phyloP scores from a whole-genome alignment of 306 rosid species.

The Fragaria iinumae region DNA sequence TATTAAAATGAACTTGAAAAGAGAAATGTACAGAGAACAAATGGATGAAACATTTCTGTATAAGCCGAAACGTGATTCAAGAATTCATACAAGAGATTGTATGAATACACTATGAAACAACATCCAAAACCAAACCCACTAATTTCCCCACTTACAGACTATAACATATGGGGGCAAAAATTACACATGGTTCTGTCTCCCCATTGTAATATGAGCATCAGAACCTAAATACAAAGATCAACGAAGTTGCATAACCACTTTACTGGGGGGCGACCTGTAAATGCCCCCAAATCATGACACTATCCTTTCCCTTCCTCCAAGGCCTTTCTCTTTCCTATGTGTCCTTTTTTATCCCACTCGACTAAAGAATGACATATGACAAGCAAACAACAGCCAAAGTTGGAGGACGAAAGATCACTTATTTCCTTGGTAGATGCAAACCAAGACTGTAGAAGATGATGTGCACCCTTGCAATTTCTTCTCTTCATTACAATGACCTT shows the following conservation, averaged over 20 bases:
- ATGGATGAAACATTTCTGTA: conserved; percentile 41
- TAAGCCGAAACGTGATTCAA: conserved; percentile 64
- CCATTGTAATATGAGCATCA: conserved; percentile 40
- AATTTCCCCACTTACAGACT: conserved; percentile 38
- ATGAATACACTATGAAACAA: conserved; percentile 44
- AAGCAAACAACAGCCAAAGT: conserved; percentile 38
- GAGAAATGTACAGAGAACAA: conserved; percentile 11
- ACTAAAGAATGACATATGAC: conserved; percentile 38
- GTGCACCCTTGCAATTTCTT: conserved; percentile 28
- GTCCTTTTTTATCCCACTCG: conserved; percentile 26
- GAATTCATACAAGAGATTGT: conserved; percentile 51
- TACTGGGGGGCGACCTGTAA: conserved; percentile 37
- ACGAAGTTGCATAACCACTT: conserved; percentile 39
- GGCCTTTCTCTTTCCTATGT: conserved; percentile 15
- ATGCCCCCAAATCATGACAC: conserved; percentile 46
- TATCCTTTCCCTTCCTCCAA: conserved; percentile 5
- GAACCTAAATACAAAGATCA: conserved; percentile 47
- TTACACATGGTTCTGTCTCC: conserved; percentile 44
- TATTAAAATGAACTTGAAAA: neutral
- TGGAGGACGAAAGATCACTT: conserved; percentile 41
- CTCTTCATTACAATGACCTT: conserved; percentile 28
- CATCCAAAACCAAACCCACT: conserved; percentile 66
- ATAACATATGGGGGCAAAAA: conserved; percentile 50
- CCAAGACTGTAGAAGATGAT: conserved; percentile 44
- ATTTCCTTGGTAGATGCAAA: conserved; percentile 36